Evolutionary conservation across 2,329 filamentous ascomycete genomes (phyloP).

Genomic region (Seiridium cupressi): DNA sequence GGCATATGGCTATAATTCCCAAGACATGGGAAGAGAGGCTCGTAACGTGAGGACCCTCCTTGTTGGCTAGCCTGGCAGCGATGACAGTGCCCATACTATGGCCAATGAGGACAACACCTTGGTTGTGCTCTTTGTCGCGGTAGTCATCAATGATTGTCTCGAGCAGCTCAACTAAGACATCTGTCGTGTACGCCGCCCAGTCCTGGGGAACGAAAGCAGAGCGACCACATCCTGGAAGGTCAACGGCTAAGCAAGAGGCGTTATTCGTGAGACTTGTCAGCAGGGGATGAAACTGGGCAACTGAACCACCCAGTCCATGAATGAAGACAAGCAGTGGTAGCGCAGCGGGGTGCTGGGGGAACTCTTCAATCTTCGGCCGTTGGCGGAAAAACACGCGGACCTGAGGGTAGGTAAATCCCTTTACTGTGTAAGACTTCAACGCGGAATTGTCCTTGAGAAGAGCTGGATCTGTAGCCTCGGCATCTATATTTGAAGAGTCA

Average conservation of each 20-base stretch:
- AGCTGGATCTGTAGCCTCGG: slow-evolving; percentile 67
- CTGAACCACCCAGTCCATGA: slow-evolving; percentile 89
- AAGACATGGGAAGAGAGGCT: slow-evolving; percentile 63
- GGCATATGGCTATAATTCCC: slow-evolving; percentile 80
- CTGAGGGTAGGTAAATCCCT: slow-evolving; percentile 64
- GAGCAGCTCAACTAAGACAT: slow-evolving; percentile 73
- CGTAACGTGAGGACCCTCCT: slow-evolving; percentile 42
- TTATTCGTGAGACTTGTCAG: slow-evolving; percentile 79
- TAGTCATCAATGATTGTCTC: slow-evolving; percentile 72
- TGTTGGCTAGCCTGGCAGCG: slow-evolving; percentile 65
- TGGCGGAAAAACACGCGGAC: slow-evolving; percentile 81
- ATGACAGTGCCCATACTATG: slow-evolving; percentile 90
- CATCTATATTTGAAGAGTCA: slow-evolving; percentile 24
- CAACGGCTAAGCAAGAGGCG: slow-evolving; percentile 82
- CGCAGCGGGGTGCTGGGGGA: slow-evolving; percentile 70
- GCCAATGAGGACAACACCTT: slow-evolving; percentile 76
- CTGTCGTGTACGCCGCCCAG: slow-evolving; percentile 78
- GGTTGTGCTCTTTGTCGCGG: slow-evolving; percentile 68
- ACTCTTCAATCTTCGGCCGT: slow-evolving; percentile 78
- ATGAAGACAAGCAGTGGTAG: slow-evolving; percentile 87
- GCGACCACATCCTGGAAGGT: slow-evolving; percentile 85
- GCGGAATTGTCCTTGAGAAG: slow-evolving; percentile 76
- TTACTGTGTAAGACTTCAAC: slow-evolving; percentile 70
- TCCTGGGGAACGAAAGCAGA: slow-evolving; percentile 69
- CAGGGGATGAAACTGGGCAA: slow-evolving; percentile 82